phyloP scores from a whole-genome alignment of 257 asterid genomes.

The Jasminum sambac region DNA sequence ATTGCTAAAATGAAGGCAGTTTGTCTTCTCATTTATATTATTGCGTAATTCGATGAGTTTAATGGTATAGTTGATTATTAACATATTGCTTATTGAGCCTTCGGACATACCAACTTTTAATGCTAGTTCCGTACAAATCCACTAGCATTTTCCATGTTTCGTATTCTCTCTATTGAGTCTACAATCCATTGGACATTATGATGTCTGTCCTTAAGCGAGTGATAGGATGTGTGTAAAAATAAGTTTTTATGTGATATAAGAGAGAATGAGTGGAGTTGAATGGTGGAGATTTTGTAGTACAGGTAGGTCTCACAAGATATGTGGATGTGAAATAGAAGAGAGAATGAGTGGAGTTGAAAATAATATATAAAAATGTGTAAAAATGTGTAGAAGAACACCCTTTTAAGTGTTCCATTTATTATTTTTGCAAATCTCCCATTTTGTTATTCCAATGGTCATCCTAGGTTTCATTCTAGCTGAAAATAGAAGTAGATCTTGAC shows the following conservation, averaged over 20 bases:
- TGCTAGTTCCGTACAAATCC: background rate
- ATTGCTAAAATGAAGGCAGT: background rate
- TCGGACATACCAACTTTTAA: background rate
- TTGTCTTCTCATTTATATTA: background rate
- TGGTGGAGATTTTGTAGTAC: too few relatives aligned
- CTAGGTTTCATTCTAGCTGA: background rate
- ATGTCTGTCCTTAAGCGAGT: background rate
- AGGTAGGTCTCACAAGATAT: too few relatives aligned
- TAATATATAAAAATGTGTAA: too few relatives aligned
- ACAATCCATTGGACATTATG: background rate
- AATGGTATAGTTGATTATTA: background rate
- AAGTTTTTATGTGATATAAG: too few relatives aligned
- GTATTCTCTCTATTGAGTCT: background rate
- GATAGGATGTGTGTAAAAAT: too few relatives aligned
- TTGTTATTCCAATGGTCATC: background rate
- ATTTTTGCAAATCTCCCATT: background rate
- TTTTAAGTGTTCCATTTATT: background rate
- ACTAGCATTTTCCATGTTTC: background rate
- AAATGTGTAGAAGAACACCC: too few relatives aligned
- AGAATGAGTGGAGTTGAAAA: too few relatives aligned
- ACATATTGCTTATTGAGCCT: background rate
- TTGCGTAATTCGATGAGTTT: background rate
- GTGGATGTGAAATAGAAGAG: too few relatives aligned
- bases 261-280: too few relatives aligned
- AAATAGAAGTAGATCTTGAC: constrained; percentile 1